Conservation (phyloP, 208 protist species). For the Wallacemonas collosoma region DNA sequence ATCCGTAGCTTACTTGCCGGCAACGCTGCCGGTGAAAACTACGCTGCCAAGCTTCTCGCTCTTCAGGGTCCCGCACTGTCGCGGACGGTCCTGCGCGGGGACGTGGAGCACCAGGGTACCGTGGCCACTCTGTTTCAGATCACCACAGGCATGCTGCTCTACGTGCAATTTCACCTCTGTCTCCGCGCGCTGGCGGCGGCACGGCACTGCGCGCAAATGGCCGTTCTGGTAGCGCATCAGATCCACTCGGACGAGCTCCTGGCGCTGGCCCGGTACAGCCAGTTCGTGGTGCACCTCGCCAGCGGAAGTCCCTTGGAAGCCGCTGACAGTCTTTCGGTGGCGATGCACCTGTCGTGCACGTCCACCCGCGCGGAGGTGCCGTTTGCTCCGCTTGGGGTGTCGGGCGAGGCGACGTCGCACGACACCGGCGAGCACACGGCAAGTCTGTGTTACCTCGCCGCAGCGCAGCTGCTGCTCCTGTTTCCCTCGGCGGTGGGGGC, state of each 20-base stretch:
- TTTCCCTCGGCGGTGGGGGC: slow-evolving; percentile 61
- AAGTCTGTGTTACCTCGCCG: slow-evolving; percentile 54
- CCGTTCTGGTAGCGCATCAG: slow-evolving; percentile 76
- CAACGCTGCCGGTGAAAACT: slow-evolving; percentile 36
- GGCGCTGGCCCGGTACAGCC: slow-evolving; percentile 75
- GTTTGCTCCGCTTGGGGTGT: background rate
- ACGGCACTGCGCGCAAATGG: slow-evolving; percentile 60
- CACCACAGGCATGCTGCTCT: slow-evolving; percentile 79
- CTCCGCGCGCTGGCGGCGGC: slow-evolving; percentile 57
- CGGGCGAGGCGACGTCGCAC: background rate
- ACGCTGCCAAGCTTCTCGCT: slow-evolving; percentile 35
- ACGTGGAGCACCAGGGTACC: slow-evolving; percentile 39
- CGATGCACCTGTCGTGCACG: slow-evolving; percentile 55
- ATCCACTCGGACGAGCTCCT: slow-evolving; percentile 64
- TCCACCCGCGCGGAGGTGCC: background rate
- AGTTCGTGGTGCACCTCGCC: slow-evolving; percentile 56
- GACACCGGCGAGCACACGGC: slow-evolving; percentile 26
- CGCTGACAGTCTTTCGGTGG: slow-evolving; percentile 78
- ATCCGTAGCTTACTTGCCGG: slow-evolving; percentile 11
- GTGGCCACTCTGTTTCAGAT: slow-evolving; percentile 72
- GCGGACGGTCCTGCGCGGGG: slow-evolving; percentile 17
- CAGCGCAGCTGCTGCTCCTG: slow-evolving; percentile 68
- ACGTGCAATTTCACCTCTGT: slow-evolving; percentile 71
- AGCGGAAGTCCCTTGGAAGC: slow-evolving; percentile 56
- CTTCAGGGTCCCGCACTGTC: slow-evolving; percentile 28